Evolutionary conservation across 2,329 filamentous ascomycete genomes (phyloP), one percentile per base, ranked within the genome.

Genomic region (Fusarium buharicum): DNA sequence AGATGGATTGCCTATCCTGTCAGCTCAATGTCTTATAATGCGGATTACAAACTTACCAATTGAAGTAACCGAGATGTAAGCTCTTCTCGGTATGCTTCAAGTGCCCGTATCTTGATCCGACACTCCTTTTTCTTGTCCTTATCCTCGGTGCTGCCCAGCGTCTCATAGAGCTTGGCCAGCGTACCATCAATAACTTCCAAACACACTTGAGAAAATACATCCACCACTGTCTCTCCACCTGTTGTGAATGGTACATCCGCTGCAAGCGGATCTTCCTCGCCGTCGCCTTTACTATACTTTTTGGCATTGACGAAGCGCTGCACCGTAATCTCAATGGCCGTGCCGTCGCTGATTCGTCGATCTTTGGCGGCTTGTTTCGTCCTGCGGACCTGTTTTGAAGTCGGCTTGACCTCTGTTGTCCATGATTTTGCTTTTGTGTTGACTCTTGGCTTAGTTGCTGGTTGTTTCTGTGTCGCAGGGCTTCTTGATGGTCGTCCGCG

Each of bases 171-270:
- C 43, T 80, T 80, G 1, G 76, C 75, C 28, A 88, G 70, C 13
- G 78, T 82, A 3, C 78, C 74, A n/a, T 78, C 79, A 17, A 88
- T 77, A 28, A 88, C 79, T 67, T 89, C 86, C 30, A 86, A 81
- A 68, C 84, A 89, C 13, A 88, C 79, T 61, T 87, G 82, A 6
- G 82, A 78, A 33, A 90, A 77, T 2, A 89, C 86, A 64, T 90
- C 87, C 3, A 89, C 77, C 0, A 84, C 79, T 43, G 86, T 90
- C 63, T 88, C 86, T 40, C 84, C 84, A 14, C 81, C 79, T 64
- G 81, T 83, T 0, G 79, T 76, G 58, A 83, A 85, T 0, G 85
- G 83, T 2, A 87, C 84, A 5, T 84, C 81, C 2, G 75, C 70
- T 39, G 79, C 79, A 4, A 85, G 75, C 1, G 82, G 78, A 39